phyloP scores from a whole-genome alignment of 345 rosid genomes.

The Zanthoxylum bungeanum region DNA sequence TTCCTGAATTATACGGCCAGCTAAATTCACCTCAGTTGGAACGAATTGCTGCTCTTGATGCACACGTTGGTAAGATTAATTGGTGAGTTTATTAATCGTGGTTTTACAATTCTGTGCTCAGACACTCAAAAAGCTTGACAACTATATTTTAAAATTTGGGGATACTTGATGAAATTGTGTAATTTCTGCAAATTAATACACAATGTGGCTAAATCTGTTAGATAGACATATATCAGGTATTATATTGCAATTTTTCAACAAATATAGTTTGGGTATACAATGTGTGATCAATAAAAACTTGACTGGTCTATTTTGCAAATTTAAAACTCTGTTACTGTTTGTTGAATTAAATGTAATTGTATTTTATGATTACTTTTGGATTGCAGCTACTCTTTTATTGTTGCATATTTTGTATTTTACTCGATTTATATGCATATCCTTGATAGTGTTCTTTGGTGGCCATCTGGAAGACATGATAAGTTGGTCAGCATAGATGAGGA shows the following conservation, averaged over 20 bases:
- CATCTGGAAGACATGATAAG: slow-evolving; percentile 84
- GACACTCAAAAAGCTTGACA: too few species aligned
- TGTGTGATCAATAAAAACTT: too few species aligned
- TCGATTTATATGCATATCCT: background rate
- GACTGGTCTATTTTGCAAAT: too few species aligned
- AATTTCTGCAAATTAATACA: background rate
- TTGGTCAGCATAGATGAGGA: slow-evolving; percentile 83
- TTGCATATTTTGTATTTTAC: too few species aligned
- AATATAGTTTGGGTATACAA: too few species aligned
- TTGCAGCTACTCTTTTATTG: background rate
- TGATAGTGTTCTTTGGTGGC: slow-evolving; percentile 78
- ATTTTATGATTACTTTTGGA: too few species aligned
- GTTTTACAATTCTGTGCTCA: background rate
- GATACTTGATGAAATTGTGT: background rate
- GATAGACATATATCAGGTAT: background rate
- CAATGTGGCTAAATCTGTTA: too few species aligned
- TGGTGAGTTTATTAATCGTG: slow-evolving; percentile 52
- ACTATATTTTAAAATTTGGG: background rate
- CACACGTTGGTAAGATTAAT: slow-evolving; percentile 70
- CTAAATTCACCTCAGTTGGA: slow-evolving; percentile 81
- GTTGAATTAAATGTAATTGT: too few species aligned
- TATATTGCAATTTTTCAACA: too few species aligned
- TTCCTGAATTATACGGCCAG: slow-evolving; percentile 94
- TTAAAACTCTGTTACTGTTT: too few species aligned
- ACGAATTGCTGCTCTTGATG: slow-evolving; percentile 76